A percentile compares a stretch with the other conserved stretches of the same genome.
phyloP scores from a whole-genome alignment of 768 basidiomycete genomes.

The Leccinum subtestaceum region DNA sequence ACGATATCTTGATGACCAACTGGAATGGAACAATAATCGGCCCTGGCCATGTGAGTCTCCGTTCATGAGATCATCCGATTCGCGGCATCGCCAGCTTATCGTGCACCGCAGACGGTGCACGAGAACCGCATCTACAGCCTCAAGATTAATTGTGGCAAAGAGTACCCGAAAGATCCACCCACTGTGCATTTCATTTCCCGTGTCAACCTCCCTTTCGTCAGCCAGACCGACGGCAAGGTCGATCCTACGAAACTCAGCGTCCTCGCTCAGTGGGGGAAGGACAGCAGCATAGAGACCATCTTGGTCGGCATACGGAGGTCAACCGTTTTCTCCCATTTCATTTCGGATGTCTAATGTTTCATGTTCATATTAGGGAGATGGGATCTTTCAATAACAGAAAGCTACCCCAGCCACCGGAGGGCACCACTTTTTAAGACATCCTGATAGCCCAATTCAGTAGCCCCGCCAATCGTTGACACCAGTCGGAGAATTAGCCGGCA shows the following conservation, averaged over 20 bases:
- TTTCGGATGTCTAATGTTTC: conserved; percentile 7
- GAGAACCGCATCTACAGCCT: conserved; percentile 99
- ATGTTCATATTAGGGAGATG: conserved; percentile 72
- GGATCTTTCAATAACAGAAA: conserved; percentile 88
- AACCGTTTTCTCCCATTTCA: background rate
- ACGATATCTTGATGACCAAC: conserved; percentile 95
- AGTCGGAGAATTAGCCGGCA: conserved; percentile 8
- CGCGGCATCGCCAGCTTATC: conserved; percentile 17
- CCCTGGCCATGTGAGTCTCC: conserved; percentile 84
- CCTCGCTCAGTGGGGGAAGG: conserved; percentile 71
- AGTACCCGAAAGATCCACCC: conserved; percentile 78
- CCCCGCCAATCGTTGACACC: background rate
- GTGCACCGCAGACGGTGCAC: conserved; percentile 73
- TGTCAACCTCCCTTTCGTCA: conserved; percentile 94
- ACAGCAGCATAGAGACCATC: conserved; percentile 80
- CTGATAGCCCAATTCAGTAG: background rate
- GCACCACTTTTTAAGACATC: conserved; percentile 55
- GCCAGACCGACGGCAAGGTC: conserved; percentile 69
- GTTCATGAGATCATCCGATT: conserved; percentile 3
- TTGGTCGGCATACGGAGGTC: conserved; percentile 93
- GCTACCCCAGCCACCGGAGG: conserved; percentile 92
- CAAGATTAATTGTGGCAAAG: conserved; percentile 77
- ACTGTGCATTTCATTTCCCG: conserved; percentile 80
- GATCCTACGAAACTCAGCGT: conserved; percentile 70
- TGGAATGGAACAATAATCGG: conserved; percentile 99